Evolutionary conservation across 352 stramenopile genomes (phyloP).

Genomic region (Globisporangium acanthophoron): DNA sequence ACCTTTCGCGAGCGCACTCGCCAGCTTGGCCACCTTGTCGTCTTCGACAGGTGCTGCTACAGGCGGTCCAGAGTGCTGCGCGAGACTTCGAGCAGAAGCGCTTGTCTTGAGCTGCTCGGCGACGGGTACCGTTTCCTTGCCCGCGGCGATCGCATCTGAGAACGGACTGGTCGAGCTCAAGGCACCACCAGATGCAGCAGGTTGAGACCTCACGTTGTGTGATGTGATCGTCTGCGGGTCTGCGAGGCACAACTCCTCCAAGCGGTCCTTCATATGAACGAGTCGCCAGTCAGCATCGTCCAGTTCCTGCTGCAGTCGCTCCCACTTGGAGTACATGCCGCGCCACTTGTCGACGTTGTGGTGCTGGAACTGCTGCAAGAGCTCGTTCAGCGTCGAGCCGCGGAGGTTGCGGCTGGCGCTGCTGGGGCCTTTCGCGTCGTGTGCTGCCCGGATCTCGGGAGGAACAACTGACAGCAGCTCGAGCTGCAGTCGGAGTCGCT

Average conservation of each 20-base stretch:
- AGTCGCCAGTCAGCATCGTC: conserved; percentile 65
- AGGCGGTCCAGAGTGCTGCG: not conserved
- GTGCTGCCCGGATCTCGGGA: not conserved
- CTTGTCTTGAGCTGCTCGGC: conserved; percentile 44
- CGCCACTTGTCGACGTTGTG: conserved; percentile 37
- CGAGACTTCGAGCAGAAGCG: conserved; percentile 18
- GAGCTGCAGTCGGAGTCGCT: conserved; percentile 40
- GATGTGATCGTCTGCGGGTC: conserved; percentile 2
- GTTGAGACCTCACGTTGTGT: not conserved
- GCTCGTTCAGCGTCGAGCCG: conserved; percentile 12
- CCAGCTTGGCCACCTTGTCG: not conserved
- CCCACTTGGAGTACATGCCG: conserved; percentile 39
- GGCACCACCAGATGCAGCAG: not conserved
- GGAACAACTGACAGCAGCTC: conserved; percentile 34
- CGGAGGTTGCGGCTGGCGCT: not conserved
- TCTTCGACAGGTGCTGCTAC: not conserved
- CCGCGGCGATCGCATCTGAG: conserved; percentile 61
- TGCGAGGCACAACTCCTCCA: conserved; percentile 46
- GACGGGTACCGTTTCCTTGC: conserved; percentile 44
- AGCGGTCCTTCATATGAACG: conserved; percentile 40
- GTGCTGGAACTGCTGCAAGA: conserved; percentile 21
- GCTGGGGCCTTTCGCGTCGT: not conserved
- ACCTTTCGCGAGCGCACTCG: conserved; percentile 16
- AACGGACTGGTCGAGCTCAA: conserved; percentile 37
- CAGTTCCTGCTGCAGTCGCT: conserved; percentile 33